phyloP scores from a whole-genome alignment of 148 eudicot species.

The Chenopodium album region DNA sequence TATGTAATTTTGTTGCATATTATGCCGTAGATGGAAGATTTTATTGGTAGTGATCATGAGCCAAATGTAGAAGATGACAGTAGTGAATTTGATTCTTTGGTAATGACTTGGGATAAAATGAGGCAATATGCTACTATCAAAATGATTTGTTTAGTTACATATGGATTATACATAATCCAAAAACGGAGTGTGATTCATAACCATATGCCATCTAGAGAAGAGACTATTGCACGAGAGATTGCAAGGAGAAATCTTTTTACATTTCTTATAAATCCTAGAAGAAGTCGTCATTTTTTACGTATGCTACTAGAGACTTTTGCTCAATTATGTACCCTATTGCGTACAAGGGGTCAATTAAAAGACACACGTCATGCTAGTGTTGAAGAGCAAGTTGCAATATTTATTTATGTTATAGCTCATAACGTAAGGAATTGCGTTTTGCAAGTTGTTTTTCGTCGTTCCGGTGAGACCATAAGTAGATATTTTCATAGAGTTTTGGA shows the following conservation, averaged over 20 bases:
- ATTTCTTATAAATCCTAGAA: background rate
- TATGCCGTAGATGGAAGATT: background rate
- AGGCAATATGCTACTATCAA: background rate
- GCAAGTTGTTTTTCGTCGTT: background rate
- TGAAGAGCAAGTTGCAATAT: conserved; percentile 2
- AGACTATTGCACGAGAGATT: background rate
- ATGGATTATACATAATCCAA: background rate
- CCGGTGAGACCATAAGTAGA: background rate
- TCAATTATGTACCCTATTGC: background rate
- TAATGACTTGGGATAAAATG: background rate
- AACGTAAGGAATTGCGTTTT: background rate
- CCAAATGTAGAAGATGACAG: background rate
- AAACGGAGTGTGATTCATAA: background rate
- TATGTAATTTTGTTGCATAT: too few species aligned
- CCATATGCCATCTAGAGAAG: background rate
- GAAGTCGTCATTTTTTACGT: background rate
- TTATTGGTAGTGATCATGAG: background rate
- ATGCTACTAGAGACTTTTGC: background rate
- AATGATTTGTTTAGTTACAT: conserved; percentile 6
- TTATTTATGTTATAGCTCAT: background rate
- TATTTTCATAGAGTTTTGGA: background rate
- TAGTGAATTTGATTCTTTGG: background rate
- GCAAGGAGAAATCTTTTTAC: background rate
- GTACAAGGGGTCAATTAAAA: background rate
- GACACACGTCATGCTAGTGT: background rate